Evolutionary conservation across 495 filamentous ascomycete genomes (phyloP).

Genomic region (Friedmanniomyces endolithicus): DNA sequence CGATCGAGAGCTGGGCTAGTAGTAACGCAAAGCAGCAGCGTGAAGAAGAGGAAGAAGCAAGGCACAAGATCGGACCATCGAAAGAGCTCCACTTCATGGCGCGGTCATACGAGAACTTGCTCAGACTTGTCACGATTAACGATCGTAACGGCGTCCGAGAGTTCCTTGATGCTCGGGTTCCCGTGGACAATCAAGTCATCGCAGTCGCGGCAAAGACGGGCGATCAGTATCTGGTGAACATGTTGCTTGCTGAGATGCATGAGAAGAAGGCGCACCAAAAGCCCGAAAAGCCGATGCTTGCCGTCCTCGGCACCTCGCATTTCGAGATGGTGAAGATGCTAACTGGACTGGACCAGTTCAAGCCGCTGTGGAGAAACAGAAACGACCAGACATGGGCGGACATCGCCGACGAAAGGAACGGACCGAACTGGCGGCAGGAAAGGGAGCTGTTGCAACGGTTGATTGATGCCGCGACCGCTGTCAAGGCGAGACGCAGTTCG

Average conservation of each 20-base stretch:
- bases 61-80: slow-evolving; percentile 41
- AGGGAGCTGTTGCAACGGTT: slow-evolving; percentile 67
- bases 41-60: slow-evolving; percentile 30
- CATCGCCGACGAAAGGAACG: slow-evolving; percentile 64
- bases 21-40: slow-evolving; percentile 26
- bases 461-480: slow-evolving; percentile 44
- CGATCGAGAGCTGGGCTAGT: slow-evolving; percentile 29
- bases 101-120: slow-evolving; percentile 52
- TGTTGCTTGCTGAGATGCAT: slow-evolving; percentile 77
- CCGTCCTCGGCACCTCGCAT: slow-evolving; percentile 84
- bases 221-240: slow-evolving; percentile 71
- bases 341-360: slow-evolving; percentile 62
- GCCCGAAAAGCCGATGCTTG: slow-evolving; percentile 69
- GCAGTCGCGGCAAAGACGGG: slow-evolving; percentile 87
- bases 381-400: slow-evolving; percentile 69
- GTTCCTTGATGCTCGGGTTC: slow-evolving; percentile 61
- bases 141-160: slow-evolving; percentile 67
- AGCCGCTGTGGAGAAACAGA: slow-evolving; percentile 52
- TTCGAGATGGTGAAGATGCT: slow-evolving; percentile 68
- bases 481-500: slow-evolving; percentile 3
- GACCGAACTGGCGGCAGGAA: slow-evolving; percentile 83
- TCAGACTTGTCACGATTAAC: slow-evolving; percentile 68
- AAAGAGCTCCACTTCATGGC: slow-evolving; percentile 28
- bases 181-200: slow-evolving; percentile 72
- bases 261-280: slow-evolving; percentile 52